These are phyloP conservation scores for Rhizophagus prolifer DNA, from an alignment of 192 early-diverging fungal genomes.

Conservation along the genomic window DNA sequence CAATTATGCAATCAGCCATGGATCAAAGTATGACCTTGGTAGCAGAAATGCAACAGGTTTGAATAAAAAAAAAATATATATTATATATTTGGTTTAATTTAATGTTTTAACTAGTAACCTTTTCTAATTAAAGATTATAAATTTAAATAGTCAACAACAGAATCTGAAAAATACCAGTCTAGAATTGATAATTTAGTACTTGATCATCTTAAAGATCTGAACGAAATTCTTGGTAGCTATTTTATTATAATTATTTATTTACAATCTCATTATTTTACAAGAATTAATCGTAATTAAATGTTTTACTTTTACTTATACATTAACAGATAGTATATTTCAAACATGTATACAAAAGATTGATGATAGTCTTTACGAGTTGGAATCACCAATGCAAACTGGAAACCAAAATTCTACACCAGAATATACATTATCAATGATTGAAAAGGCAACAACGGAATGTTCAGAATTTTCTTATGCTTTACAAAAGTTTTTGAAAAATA, in stretches of 20 bases:
- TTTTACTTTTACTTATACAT: neutral
- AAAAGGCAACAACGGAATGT: constrained; percentile 71
- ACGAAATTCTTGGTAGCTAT: constrained; percentile 64
- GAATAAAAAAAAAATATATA: neutral
- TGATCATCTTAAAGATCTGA: constrained; percentile 66
- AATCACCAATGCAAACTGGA: constrained; percentile 75
- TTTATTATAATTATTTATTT: neutral
- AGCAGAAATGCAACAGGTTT: constrained; percentile 66
- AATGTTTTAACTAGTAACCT: neutral
- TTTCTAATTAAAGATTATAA: neutral
- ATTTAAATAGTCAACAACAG: constrained; percentile 29
- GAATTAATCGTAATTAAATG: constrained; percentile 12
- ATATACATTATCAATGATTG: constrained; percentile 88
- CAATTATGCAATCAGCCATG: constrained; percentile 75
- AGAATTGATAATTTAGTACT: constrained; percentile 62
- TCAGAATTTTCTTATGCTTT: constrained; percentile 59
- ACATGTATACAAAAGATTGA: constrained; percentile 86
- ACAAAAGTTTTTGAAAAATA: constrained; percentile 43
- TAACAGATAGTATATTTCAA: constrained; percentile 78
- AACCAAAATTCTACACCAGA: constrained; percentile 89
- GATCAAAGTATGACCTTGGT: constrained; percentile 77
- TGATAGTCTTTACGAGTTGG: constrained; percentile 86
- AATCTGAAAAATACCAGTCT: constrained; percentile 54
- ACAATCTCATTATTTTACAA: constrained; percentile 33
- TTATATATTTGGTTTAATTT: neutral